A percentile compares a stretch with the other conserved stretches of the same genome.
Evolutionary conservation across 768 basidiomycete species (phyloP).

Genomic region (Phylloporus sp.): DNA sequence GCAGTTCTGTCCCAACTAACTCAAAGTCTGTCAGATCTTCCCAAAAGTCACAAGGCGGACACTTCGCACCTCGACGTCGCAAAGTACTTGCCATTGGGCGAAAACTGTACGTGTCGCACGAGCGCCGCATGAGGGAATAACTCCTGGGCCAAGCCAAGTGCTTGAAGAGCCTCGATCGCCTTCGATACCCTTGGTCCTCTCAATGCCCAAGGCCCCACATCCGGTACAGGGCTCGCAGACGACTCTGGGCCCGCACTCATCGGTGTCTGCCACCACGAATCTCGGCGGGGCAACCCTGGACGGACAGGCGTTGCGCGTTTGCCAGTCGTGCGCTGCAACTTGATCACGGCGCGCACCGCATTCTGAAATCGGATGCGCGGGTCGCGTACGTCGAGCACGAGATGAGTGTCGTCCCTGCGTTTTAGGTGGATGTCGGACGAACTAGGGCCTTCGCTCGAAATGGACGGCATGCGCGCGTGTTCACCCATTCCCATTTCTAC

Average conservation of each 20-base stretch:
- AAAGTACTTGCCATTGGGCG: slow-evolving; percentile 48
- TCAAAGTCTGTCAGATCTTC: not conserved
- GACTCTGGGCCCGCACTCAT: not conserved
- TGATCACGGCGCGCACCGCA: slow-evolving; percentile 41
- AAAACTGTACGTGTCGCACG: slow-evolving; percentile 52
- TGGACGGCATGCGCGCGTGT: not conserved
- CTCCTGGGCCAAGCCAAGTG: slow-evolving; percentile 35
- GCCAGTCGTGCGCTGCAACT: slow-evolving; percentile 30
- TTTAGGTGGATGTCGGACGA: not conserved
- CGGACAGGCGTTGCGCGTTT: slow-evolving; percentile 19
- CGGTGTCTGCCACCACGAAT: slow-evolving; percentile 26
- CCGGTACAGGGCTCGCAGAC: slow-evolving; percentile 15
- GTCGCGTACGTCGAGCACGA: slow-evolving; percentile 18
- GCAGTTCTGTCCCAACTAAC: slow-evolving; percentile 48
- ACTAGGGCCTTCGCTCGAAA: slow-evolving; percentile 4
- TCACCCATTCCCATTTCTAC: not conserved
- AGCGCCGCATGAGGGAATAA: slow-evolving; percentile 42
- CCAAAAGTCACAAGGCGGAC: not conserved
- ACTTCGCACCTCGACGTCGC: slow-evolving; percentile 47
- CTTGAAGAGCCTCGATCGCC: slow-evolving; percentile 38
- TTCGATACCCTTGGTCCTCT: slow-evolving; percentile 36
- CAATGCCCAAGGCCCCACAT: slow-evolving; percentile 22
- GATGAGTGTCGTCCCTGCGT: slow-evolving; percentile 4
- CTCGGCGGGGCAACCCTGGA: slow-evolving; percentile 22
- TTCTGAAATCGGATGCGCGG: slow-evolving; percentile 35